Conservation (phyloP, 441 rosid species). For the Iberis amara region DNA sequence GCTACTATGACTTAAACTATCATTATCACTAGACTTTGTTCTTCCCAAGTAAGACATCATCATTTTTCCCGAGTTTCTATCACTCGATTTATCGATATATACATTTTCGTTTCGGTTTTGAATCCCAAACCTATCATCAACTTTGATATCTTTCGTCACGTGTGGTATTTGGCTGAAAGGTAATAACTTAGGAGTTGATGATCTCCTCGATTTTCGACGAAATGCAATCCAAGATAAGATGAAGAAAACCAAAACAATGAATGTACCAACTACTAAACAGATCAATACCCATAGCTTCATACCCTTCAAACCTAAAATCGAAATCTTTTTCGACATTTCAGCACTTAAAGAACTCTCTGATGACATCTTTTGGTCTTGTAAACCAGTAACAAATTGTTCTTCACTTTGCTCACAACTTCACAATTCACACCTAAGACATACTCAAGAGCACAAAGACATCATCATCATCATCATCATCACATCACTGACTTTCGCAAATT, state of each 20-base stretch:
- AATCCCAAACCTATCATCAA: constrained; percentile 67
- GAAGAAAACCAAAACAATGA: constrained; percentile 60
- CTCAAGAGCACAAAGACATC: constrained; percentile 32
- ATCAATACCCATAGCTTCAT: constrained; percentile 82
- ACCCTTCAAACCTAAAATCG: constrained; percentile 63
- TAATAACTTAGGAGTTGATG: constrained; percentile 47
- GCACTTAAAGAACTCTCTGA: constrained; percentile 50
- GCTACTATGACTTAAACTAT: constrained; percentile 67
- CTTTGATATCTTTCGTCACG: constrained; percentile 76
- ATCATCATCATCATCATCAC: too few relatives aligned
- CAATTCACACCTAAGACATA: constrained; percentile 39
- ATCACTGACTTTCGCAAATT: too few relatives aligned
- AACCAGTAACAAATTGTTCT: background rate
- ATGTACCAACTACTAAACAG: constrained; percentile 60
- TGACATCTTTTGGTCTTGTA: constrained; percentile 44
- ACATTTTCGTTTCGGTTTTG: constrained; percentile 40
- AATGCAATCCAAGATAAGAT: constrained; percentile 62
- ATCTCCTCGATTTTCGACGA: constrained; percentile 51
- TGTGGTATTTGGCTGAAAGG: constrained; percentile 67
- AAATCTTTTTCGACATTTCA: constrained; percentile 62
- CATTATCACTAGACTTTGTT: constrained; percentile 73
- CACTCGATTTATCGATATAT: constrained; percentile 55
- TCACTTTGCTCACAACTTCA: constrained; percentile 25
- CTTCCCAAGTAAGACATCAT: constrained; percentile 54
- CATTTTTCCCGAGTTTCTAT: constrained; percentile 43